Conservation (phyloP, 371 early-diverging fungal genomes). For the Lichtheimia corymbifera region DNA sequence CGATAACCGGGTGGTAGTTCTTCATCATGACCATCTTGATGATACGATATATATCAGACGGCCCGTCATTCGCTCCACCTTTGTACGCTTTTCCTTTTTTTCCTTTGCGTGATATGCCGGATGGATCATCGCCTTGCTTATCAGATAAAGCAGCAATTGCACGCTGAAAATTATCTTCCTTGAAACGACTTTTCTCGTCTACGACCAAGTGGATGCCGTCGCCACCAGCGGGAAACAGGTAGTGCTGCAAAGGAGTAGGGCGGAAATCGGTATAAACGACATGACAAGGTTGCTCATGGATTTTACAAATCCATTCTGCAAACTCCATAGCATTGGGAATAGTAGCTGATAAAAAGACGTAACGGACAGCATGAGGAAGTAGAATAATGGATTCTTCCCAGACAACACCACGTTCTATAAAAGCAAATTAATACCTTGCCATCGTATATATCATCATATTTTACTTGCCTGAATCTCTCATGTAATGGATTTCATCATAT, state of each 20-base stretch:
- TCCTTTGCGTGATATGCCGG: constrained; percentile 41
- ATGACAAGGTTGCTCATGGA: constrained; percentile 97
- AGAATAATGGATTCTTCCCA: constrained; percentile 99
- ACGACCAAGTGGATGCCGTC: constrained; percentile 95
- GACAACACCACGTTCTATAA: constrained; percentile 95
- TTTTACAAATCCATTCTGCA: constrained; percentile 98
- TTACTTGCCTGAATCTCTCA: constrained; percentile 81
- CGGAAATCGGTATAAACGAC: constrained; percentile 99
- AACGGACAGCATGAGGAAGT: constrained; percentile 91
- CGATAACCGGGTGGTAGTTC: constrained; percentile 98
- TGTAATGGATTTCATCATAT: constrained; percentile 99
- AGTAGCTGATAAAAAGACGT: constrained; percentile 99
- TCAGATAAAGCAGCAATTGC: constrained; percentile 78
- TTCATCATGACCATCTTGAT: constrained; percentile 93
- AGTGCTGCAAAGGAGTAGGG: constrained; percentile 98
- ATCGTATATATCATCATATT: background rate
- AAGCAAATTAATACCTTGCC: background rate
- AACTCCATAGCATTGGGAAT: constrained; percentile 99
- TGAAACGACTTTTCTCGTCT: constrained; percentile 94
- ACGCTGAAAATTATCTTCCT: constrained; percentile 93
- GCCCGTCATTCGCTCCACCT: constrained; percentile 61
- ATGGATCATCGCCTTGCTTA: constrained; percentile 59
- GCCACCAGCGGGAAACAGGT: constrained; percentile 91
- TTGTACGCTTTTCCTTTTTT: constrained; percentile 37
- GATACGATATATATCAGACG: constrained; percentile 90